Evolutionary conservation across 2,329 filamentous ascomycete genomes (phyloP).

Genomic region (Rhytidhysteron rufulum): DNA sequence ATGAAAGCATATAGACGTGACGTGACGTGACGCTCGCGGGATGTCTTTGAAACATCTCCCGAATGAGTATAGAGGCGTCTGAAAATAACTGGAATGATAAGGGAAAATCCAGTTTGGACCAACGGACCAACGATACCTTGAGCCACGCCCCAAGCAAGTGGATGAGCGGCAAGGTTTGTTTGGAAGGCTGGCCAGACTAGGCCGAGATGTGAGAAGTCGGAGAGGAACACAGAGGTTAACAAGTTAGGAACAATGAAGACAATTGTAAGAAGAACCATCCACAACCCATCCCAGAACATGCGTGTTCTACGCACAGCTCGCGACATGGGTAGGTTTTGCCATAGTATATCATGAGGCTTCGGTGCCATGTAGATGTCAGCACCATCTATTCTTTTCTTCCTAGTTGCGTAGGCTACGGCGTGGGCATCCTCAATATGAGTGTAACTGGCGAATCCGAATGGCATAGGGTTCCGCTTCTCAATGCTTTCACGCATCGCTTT

Average conservation of each 20-base stretch:
- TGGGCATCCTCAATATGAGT: slow-evolving; percentile 84
- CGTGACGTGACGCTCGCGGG: slow-evolving; percentile 84
- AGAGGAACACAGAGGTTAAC: slow-evolving; percentile 87
- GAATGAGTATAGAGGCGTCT: slow-evolving; percentile 76
- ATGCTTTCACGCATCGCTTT: slow-evolving; percentile 76
- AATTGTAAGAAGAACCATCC: slow-evolving; percentile 75
- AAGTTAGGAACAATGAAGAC: slow-evolving; percentile 89
- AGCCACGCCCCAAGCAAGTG: slow-evolving; percentile 73
- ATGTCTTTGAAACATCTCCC: slow-evolving; percentile 88
- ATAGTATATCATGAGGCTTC: slow-evolving; percentile 86
- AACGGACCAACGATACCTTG: slow-evolving; percentile 90
- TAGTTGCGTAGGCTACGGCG: slow-evolving; percentile 73
- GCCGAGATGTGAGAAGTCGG: slow-evolving; percentile 78
- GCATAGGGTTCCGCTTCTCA: slow-evolving; percentile 83
- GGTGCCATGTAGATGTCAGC: slow-evolving; percentile 76
- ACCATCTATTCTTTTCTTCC: slow-evolving; percentile 74
- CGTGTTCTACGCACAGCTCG: slow-evolving; percentile 66
- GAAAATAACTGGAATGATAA: slow-evolving; percentile 85
- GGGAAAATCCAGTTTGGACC: slow-evolving; percentile 78
- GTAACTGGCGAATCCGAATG: slow-evolving; percentile 93
- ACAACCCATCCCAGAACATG: slow-evolving; percentile 74
- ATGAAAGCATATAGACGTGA: slow-evolving; percentile 95
- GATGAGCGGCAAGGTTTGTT: slow-evolving; percentile 58
- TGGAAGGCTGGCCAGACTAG: slow-evolving; percentile 77
- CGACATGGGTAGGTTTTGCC: slow-evolving; percentile 81